Evolutionary conservation across 1,284 basidiomycete genomes (phyloP).

Genomic region (Coriolopsis trogii): DNA sequence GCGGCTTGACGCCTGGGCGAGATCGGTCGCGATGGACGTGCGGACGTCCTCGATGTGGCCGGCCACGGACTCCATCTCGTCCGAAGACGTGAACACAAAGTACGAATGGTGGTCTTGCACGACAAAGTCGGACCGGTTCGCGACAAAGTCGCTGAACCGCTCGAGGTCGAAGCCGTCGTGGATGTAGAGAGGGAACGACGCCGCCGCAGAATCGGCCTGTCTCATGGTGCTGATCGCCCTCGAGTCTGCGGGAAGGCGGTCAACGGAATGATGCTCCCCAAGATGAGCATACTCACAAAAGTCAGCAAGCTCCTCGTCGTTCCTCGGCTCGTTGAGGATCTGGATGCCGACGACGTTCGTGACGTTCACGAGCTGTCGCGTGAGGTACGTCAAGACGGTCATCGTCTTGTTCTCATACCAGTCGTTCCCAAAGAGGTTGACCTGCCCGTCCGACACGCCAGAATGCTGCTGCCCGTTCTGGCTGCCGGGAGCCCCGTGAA

Average conservation of each 20-base stretch:
- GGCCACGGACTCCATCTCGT: conserved; percentile 48
- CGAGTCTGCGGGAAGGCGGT: conserved; percentile 40
- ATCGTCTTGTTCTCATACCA: conserved; percentile 63
- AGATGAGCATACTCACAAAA: conserved; percentile 50
- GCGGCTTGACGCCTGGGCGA: conserved; percentile 42
- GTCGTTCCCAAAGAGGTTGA: conserved; percentile 55
- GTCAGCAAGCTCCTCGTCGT: conserved; percentile 46
- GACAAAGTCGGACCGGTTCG: conserved; percentile 65
- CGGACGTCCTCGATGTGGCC: conserved; percentile 53
- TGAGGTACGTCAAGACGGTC: conserved; percentile 58
- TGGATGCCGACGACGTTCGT: conserved; percentile 80
- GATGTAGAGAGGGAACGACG: conserved; percentile 67
- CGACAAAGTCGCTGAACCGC: conserved; percentile 58
- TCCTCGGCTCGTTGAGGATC: conserved; percentile 74
- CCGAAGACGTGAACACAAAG: conserved; percentile 62
- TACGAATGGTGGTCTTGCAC: conserved; percentile 81
- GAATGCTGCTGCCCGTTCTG: conserved; percentile 76
- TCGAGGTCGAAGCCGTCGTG: conserved; percentile 75
- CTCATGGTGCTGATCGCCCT: conserved; percentile 60
- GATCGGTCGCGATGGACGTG: conserved; percentile 42
- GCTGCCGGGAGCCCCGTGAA: conserved; percentile 75
- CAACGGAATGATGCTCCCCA: not conserved
- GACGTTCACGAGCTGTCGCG: conserved; percentile 56
- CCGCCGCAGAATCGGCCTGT: conserved; percentile 45
- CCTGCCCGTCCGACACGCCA: conserved; percentile 67